Evolutionary conservation across 768 basidiomycete species (phyloP).

Genomic region (Dioszegia crocea): DNA sequence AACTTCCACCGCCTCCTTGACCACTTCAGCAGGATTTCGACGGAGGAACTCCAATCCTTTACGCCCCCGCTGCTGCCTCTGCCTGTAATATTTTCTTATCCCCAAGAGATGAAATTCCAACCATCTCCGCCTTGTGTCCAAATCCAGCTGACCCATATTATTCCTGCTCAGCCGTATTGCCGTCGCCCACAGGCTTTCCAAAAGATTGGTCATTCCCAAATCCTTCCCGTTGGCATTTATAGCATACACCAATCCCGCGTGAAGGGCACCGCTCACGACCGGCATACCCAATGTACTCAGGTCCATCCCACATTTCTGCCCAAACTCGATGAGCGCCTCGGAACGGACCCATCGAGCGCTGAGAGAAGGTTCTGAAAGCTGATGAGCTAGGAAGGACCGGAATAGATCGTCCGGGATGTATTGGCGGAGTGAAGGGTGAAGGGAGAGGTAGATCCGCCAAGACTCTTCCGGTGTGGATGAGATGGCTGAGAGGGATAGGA

Average conservation of each 20-base stretch:
- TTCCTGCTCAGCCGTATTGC: background rate
- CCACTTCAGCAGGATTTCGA: background rate
- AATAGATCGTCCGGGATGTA: slow-evolving; percentile 34
- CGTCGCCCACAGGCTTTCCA: background rate
- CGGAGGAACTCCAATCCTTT: background rate
- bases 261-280: background rate
- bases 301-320: slow-evolving; percentile 4
- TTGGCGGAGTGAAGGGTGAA: slow-evolving; percentile 25
- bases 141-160: background rate
- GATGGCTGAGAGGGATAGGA: slow-evolving; percentile 25
- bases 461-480: slow-evolving; percentile 25
- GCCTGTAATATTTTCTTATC: background rate
- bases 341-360: slow-evolving; percentile 4
- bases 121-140: background rate
- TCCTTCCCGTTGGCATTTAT: background rate
- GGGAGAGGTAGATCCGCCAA: slow-evolving; percentile 26
- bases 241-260: background rate
- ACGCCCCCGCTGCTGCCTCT: background rate
- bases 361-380: background rate
- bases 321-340: slow-evolving; percentile 1
- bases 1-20: background rate
- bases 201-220: background rate
- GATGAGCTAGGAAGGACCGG: slow-evolving; percentile 26
- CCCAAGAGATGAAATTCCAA: background rate
- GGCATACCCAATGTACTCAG: background rate